Percentiles rank a stretch among this genome's conserved stretches.
These are phyloP conservation scores for Wickerhamiella lipophila DNA, from an alignment of 805 yeast genomes.

Conservation along the genomic window DNA sequence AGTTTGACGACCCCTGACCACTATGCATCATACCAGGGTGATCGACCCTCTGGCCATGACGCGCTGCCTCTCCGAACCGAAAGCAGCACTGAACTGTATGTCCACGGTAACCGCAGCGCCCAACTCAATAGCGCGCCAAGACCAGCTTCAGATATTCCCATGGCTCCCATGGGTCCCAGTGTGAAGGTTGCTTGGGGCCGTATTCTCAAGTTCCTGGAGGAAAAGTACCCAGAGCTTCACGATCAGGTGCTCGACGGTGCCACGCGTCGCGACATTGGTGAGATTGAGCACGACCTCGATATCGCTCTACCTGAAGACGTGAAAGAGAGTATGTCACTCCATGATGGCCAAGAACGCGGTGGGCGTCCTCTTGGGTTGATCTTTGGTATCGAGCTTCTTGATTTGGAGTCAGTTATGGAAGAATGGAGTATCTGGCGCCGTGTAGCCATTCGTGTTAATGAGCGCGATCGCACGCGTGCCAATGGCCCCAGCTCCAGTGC, in stretches of 20 bases:
- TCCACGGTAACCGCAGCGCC: slow-evolving; percentile 28
- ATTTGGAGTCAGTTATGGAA: slow-evolving; percentile 64
- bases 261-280: slow-evolving; percentile 64
- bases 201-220: slow-evolving; percentile 69
- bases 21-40: slow-evolving; percentile 29
- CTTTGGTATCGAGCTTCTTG: slow-evolving; percentile 68
- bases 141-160: slow-evolving; percentile 26
- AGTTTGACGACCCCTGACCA: slow-evolving; percentile 31
- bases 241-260: slow-evolving; percentile 71
- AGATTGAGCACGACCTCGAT: slow-evolving; percentile 71
- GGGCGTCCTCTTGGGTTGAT: slow-evolving; percentile 67
- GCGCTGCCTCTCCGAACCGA: slow-evolving; percentile 19
- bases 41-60: slow-evolving; percentile 15
- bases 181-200: slow-evolving; percentile 78
- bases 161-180: slow-evolving; percentile 27
- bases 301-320: slow-evolving; percentile 69
- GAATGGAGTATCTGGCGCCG: slow-evolving; percentile 77
- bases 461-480: background rate
- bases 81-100: slow-evolving; percentile 22
- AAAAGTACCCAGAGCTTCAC: slow-evolving; percentile 66
- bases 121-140: slow-evolving; percentile 26
- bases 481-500: slow-evolving; percentile 3
- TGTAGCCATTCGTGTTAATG: slow-evolving; percentile 26
- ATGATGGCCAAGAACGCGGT: slow-evolving; percentile 81
- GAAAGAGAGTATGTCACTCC: slow-evolving; percentile 61